These are phyloP conservation scores for Tetracentron sinense DNA, from an alignment of 164 flowering plant genomes.

Conservation along the genomic window DNA sequence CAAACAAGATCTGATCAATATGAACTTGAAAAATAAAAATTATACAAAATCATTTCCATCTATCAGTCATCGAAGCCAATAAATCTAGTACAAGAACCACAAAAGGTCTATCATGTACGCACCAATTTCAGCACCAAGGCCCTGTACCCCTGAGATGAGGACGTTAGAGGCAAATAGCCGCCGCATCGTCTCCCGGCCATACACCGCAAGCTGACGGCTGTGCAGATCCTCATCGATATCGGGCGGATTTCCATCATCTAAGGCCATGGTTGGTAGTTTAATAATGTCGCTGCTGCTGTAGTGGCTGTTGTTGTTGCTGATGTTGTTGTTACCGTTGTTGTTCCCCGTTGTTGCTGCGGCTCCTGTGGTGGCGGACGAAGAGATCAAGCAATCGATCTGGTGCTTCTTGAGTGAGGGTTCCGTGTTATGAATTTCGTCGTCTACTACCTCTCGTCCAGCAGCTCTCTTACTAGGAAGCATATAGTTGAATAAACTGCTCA, in stretches of 20 bases:
- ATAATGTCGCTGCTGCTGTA: constrained; percentile 10
- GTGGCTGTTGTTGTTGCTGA: constrained; percentile 7
- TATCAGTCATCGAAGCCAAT: not conserved
- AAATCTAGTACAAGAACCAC: not conserved
- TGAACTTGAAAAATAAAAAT: not conserved
- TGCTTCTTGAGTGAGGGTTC: constrained; percentile 36
- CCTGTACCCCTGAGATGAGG: constrained; percentile 88
- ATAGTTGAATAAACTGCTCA: constrained; percentile 48
- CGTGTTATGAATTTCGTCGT: constrained; percentile 11
- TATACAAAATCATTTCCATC: not conserved
- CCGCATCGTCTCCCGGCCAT: constrained; percentile 95
- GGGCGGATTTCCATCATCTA: constrained; percentile 34
- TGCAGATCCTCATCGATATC: constrained; percentile 96
- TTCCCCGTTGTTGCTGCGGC: not conserved
- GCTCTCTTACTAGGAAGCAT: constrained; percentile 64
- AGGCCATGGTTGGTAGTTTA: constrained; percentile 18
- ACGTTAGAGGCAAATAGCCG: constrained; percentile 76
- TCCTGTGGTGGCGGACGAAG: constrained; percentile 13
- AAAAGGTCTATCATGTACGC: constrained; percentile 1
- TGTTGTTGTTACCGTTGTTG: constrained; percentile 11
- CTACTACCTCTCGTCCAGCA: constrained; percentile 29
- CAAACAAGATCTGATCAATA: not conserved
- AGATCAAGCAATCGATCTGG: constrained; percentile 26
- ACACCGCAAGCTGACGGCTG: constrained; percentile 93
- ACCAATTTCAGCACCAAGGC: constrained; percentile 98